Conservation (phyloP, 345 rosid genomes). For the Murraya koenigii region DNA sequence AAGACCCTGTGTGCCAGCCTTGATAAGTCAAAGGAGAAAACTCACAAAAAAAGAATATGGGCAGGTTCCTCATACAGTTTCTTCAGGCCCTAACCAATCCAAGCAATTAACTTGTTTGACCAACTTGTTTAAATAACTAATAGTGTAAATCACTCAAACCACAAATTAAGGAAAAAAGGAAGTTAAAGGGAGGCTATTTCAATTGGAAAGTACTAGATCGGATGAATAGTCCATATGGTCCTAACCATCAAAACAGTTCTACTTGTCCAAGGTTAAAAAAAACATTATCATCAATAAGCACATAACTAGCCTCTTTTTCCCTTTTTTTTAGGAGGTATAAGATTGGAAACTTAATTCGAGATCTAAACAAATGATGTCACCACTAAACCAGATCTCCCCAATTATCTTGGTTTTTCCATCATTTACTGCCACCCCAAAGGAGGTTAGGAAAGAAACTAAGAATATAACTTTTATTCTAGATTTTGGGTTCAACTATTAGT, state of each 20-base stretch:
- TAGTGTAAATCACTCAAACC: not conserved
- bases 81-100: not conserved
- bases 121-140: slow-evolving; percentile 1
- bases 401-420: not conserved
- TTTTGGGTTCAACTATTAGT: not conserved
- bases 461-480: slow-evolving; percentile 8
- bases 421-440: not conserved
- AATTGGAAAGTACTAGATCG: not conserved
- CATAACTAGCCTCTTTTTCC: not conserved
- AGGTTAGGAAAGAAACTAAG: not conserved
- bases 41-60: no score
- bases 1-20: not conserved
- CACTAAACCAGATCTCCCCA: not conserved
- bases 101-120: not conserved
- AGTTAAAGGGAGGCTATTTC: not conserved
- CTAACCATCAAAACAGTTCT: not conserved
- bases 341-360: not conserved
- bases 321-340: not conserved
- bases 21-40: no score
- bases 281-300: not conserved
- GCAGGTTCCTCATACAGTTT: not conserved
- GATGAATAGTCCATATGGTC: not conserved
- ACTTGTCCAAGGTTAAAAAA: not conserved
- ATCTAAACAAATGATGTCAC: not conserved
- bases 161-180: not conserved